phyloP scores from a whole-genome alignment of 192 early-diverging fungal genomes.

The Umbelopsis sp. region DNA sequence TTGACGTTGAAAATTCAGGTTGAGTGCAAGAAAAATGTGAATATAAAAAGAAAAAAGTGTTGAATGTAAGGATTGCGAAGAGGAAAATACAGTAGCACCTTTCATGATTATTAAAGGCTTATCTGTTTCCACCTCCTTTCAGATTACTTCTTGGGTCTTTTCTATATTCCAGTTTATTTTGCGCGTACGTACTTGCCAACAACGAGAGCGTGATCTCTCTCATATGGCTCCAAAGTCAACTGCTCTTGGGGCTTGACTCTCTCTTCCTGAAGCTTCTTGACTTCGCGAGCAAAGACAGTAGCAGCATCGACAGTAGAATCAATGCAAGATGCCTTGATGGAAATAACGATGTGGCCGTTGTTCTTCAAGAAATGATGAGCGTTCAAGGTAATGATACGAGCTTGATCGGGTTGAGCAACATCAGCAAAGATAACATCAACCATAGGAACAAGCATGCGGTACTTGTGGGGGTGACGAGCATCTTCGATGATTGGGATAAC shows the following conservation, averaged over 20 bases:
- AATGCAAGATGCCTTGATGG: conserved; percentile 99
- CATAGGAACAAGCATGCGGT: conserved; percentile 98
- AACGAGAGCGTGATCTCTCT: conserved; percentile 98
- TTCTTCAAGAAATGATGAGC: conserved; percentile 98
- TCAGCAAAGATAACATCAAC: conserved; percentile 99
- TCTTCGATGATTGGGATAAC: conserved; percentile 99
- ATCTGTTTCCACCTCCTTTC: background rate
- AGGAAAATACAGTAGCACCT: background rate
- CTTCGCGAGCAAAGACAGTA: conserved; percentile 96
- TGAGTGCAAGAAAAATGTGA: background rate
- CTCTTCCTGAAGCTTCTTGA: conserved; percentile 92
- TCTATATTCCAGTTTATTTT: conserved; percentile 45
- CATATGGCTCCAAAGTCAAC: conserved; percentile 96
- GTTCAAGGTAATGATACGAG: conserved; percentile 98
- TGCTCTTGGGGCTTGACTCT: conserved; percentile 94
- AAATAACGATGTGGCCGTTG: conserved; percentile 96
- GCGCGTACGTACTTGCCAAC: conserved; percentile 81
- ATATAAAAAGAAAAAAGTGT: background rate
- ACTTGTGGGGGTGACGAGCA: conserved; percentile 99
- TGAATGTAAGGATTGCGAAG: background rate
- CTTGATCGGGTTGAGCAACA: conserved; percentile 99
- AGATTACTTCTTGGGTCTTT: background rate
- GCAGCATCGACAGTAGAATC: conserved; percentile 98
- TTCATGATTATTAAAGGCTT: background rate
- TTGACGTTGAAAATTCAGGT: background rate